A percentile compares a stretch with the other conserved stretches of the same genome.
These are phyloP conservation scores for Aspergillus unguis DNA, from an alignment of 2,329 filamentous ascomycete species.

Conservation along the genomic window DNA sequence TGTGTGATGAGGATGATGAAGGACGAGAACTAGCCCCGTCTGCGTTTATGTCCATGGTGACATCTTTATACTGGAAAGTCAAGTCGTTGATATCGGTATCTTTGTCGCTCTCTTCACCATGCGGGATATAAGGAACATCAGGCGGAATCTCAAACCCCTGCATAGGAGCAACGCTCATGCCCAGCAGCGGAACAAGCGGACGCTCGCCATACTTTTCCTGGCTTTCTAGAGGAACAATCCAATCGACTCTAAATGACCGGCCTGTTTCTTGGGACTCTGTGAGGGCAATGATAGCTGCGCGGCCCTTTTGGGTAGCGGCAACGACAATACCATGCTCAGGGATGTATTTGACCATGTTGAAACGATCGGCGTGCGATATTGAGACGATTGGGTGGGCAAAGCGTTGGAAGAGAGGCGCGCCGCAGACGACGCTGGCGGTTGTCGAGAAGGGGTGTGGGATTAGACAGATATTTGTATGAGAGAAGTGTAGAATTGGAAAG, in stretches of 20 bases:
- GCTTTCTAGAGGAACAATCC: slow-evolving; percentile 51
- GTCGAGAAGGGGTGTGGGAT: slow-evolving; percentile 32
- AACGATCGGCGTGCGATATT: slow-evolving; percentile 43
- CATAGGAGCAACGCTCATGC: slow-evolving; percentile 56
- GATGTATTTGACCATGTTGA: slow-evolving; percentile 58
- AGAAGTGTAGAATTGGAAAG: slow-evolving; percentile 44
- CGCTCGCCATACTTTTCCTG: slow-evolving; percentile 48
- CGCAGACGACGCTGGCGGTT: slow-evolving; percentile 31
- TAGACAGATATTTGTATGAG: slow-evolving; percentile 38
- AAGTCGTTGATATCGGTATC: slow-evolving; percentile 16
- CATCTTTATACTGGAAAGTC: slow-evolving; percentile 20
- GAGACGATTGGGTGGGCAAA: slow-evolving; percentile 24
- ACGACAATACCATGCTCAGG: slow-evolving; percentile 58
- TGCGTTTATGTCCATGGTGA: slow-evolving; percentile 3
- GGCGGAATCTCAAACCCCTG: slow-evolving; percentile 47
- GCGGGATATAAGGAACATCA: slow-evolving; percentile 35
- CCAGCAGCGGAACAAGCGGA: slow-evolving; percentile 48
- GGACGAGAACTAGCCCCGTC: neutral
- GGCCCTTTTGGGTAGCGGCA: slow-evolving; percentile 56
- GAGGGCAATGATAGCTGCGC: slow-evolving; percentile 53
- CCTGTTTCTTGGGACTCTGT: slow-evolving; percentile 39
- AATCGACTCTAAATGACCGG: slow-evolving; percentile 54
- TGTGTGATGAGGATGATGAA: neutral
- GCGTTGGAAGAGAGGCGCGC: slow-evolving; percentile 28
- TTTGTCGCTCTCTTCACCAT: slow-evolving; percentile 7